phyloP scores from a whole-genome alignment of 805 yeast species.

The Barnettozyma pratensis region DNA sequence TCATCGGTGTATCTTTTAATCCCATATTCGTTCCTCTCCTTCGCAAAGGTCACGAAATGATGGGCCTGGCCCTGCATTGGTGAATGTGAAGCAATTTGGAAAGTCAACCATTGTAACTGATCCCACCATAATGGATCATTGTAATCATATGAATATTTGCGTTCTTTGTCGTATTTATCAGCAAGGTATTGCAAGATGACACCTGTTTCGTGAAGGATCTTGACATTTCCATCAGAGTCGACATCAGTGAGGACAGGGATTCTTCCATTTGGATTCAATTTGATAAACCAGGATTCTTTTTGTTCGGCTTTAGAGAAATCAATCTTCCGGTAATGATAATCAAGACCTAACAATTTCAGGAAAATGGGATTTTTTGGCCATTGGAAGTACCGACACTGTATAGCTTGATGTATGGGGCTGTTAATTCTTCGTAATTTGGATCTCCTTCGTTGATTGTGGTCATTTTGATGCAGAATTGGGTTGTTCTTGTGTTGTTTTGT shows the following conservation, averaged over 20 bases:
- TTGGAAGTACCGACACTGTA: slow-evolving; percentile 36
- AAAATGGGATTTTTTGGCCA: slow-evolving; percentile 34
- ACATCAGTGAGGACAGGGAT: slow-evolving; percentile 46
- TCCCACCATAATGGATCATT: slow-evolving; percentile 41
- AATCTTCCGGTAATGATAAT: slow-evolving; percentile 30
- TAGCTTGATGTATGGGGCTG: slow-evolving; percentile 36
- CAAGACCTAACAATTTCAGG: slow-evolving; percentile 27
- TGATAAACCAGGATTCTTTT: slow-evolving; percentile 48
- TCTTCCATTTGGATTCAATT: slow-evolving; percentile 54
- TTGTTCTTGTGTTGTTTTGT: background rate
- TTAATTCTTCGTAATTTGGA: slow-evolving; percentile 11
- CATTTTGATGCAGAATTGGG: background rate
- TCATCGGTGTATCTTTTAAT: slow-evolving; percentile 45
- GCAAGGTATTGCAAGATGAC: slow-evolving; percentile 53
- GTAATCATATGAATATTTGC: slow-evolving; percentile 31
- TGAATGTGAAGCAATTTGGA: slow-evolving; percentile 51
- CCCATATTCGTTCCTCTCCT: slow-evolving; percentile 45
- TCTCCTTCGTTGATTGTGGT: slow-evolving; percentile 13
- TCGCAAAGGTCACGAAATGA: slow-evolving; percentile 39
- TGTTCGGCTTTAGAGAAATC: slow-evolving; percentile 40
- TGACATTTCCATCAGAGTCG: slow-evolving; percentile 31
- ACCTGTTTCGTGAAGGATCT: slow-evolving; percentile 48
- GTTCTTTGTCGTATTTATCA: slow-evolving; percentile 50
- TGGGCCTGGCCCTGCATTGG: slow-evolving; percentile 50
- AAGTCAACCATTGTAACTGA: slow-evolving; percentile 45